A percentile compares a stretch with the other conserved stretches of the same genome.
phyloP scores from a whole-genome alignment of 2,329 filamentous ascomycete genomes.

The Rhynchosporium agropyri region DNA sequence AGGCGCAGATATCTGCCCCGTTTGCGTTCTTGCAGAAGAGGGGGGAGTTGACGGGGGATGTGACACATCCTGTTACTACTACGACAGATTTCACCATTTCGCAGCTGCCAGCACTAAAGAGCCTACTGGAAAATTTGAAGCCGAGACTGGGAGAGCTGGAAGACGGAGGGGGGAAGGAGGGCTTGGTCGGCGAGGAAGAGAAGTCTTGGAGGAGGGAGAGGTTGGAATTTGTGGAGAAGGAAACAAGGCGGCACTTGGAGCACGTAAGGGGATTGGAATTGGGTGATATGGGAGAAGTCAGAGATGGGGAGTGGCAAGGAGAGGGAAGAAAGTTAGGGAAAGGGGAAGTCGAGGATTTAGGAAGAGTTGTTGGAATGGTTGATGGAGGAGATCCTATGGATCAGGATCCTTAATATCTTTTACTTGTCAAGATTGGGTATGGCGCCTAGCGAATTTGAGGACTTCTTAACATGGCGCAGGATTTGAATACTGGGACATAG shows the following conservation, averaged over 20 bases:
- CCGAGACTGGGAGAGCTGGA: slow-evolving; percentile 59
- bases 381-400: slow-evolving; percentile 41
- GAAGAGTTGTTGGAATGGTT: slow-evolving; percentile 53
- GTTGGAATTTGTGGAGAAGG: slow-evolving; percentile 79
- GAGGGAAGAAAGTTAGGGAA: slow-evolving; percentile 52
- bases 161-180: slow-evolving; percentile 45
- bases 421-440: background rate
- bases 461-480: background rate
- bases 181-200: slow-evolving; percentile 44
- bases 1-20: slow-evolving; percentile 30
- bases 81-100: slow-evolving; percentile 78
- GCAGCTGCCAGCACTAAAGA: slow-evolving; percentile 78
- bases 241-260: slow-evolving; percentile 78
- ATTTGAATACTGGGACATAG: background rate
- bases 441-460: slow-evolving; percentile 5
- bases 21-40: slow-evolving; percentile 62
- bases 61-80: slow-evolving; percentile 63
- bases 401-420: slow-evolving; percentile 22
- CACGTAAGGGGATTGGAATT: slow-evolving; percentile 67
- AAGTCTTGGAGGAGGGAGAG: slow-evolving; percentile 70
- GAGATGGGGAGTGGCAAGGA: slow-evolving; percentile 66
- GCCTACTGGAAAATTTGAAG: slow-evolving; percentile 67
- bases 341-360: slow-evolving; percentile 60
- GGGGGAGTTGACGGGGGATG: slow-evolving; percentile 54
- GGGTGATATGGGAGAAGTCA: slow-evolving; percentile 61